Percentiles rank a stretch among this genome's conserved stretches.
Conservation (phyloP, 176 grass and related monocot genomes). For the Avena sativa region DNA sequence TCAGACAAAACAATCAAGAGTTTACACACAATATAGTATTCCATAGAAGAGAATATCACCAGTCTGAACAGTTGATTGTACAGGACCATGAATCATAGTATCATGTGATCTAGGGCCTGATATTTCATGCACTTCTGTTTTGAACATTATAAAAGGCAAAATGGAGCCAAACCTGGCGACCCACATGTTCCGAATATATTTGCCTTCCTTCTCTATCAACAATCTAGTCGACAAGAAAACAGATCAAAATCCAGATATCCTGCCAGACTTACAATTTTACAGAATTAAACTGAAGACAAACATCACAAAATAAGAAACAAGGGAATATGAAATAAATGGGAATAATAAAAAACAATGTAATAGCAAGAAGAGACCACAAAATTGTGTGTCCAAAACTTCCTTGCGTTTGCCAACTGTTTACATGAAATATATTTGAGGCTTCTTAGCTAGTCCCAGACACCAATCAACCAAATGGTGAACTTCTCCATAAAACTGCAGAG, state of each 20-base stretch:
- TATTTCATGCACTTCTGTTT: neutral
- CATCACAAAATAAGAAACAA: slow-evolving; percentile 14
- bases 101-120: slow-evolving; percentile 21
- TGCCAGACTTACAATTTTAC: neutral
- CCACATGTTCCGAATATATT: neutral
- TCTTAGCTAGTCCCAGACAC: slow-evolving; percentile 2
- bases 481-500: neutral
- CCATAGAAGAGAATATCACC: slow-evolving; percentile 24
- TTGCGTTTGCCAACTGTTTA: neutral
- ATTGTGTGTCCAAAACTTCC: neutral
- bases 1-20: slow-evolving; percentile 7
- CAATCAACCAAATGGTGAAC: neutral
- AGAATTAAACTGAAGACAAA: neutral
- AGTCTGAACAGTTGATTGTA: neutral
- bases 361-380: neutral
- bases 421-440: neutral
- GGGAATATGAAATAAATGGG: neutral
- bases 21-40: slow-evolving; percentile 10
- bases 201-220: neutral
- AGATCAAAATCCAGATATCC: slow-evolving; percentile 16
- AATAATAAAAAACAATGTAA: neutral
- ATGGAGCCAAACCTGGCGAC: slow-evolving; percentile 27
- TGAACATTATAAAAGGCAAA: neutral
- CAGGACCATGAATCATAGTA: slow-evolving; percentile 10
- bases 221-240: slow-evolving; percentile 33